Evolutionary conservation across 306 rosid genomes (phyloP).

Genomic region (Gillenia trifoliata): DNA sequence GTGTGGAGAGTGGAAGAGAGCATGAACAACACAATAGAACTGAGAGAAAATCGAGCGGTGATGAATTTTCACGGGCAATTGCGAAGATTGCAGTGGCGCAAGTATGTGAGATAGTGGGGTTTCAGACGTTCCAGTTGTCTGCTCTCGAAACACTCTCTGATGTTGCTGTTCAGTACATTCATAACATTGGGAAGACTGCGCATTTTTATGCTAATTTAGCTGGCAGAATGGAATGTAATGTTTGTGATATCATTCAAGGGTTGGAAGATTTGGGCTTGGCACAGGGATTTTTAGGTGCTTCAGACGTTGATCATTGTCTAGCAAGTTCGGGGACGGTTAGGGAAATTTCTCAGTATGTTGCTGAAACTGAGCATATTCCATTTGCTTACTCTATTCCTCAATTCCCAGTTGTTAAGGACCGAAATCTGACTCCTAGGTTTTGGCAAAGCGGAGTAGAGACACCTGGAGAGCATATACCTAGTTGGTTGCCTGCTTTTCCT

Average conservation of each 20-base stretch:
- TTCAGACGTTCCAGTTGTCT: constrained; percentile 71
- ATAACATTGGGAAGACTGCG: constrained; percentile 58
- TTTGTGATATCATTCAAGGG: constrained; percentile 68
- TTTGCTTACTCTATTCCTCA: constrained; percentile 54
- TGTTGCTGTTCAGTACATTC: constrained; percentile 44
- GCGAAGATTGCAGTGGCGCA: constrained; percentile 59
- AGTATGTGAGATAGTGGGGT: constrained; percentile 72
- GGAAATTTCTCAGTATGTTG: constrained; percentile 46
- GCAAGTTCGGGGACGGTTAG: constrained; percentile 50
- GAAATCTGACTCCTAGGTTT: constrained; percentile 49
- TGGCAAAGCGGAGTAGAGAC: constrained; percentile 54
- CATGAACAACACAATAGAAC: constrained; percentile 42
- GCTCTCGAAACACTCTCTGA: constrained; percentile 58
- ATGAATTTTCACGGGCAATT: constrained; percentile 55
- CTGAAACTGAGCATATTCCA: constrained; percentile 34
- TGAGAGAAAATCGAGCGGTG: constrained; percentile 42
- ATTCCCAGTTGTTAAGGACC: constrained; percentile 63
- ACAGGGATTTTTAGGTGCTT: constrained; percentile 76
- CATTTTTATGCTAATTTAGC: constrained; percentile 57
- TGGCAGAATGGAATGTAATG: constrained; percentile 63
- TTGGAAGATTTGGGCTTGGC: constrained; percentile 61
- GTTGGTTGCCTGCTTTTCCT: constrained; percentile 86
- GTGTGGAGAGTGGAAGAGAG: constrained; percentile 73
- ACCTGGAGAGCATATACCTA: constrained; percentile 66
- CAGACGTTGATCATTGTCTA: constrained; percentile 63